Percentiles rank a stretch among this genome's conserved stretches.
These are phyloP conservation scores for Globisporangium emineosum DNA, from an alignment of 352 stramenopile genomes.

Conservation along the genomic window DNA sequence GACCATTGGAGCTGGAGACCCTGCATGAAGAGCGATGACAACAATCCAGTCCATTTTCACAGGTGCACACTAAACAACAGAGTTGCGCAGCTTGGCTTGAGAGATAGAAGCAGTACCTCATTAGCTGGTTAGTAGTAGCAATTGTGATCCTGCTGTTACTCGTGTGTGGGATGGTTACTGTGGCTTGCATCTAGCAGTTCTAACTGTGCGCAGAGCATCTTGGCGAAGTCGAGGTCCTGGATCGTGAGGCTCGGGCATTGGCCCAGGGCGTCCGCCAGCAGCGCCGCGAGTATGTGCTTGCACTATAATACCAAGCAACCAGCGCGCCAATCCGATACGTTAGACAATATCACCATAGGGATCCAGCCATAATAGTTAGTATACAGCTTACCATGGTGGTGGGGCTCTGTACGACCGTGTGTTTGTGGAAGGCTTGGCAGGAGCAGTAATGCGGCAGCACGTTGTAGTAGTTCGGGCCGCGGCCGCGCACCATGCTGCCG, in stretches of 20 bases:
- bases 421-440: slow-evolving; percentile 52
- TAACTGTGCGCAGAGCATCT: slow-evolving; percentile 53
- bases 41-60: background rate
- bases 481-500: slow-evolving; percentile 31
- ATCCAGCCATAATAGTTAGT: too few relatives aligned
- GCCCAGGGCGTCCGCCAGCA: slow-evolving; percentile 52
- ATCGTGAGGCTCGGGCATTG: slow-evolving; percentile 48
- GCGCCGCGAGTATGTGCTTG: slow-evolving; percentile 66
- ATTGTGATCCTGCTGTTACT: background rate
- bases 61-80: background rate
- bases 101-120: background rate
- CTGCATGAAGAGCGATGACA: background rate
- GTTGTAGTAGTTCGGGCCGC: slow-evolving; percentile 65
- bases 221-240: slow-evolving; percentile 51
- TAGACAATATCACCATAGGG: too few relatives aligned
- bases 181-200: background rate
- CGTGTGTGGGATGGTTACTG: background rate
- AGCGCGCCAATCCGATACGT: too few relatives aligned
- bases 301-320: slow-evolving; percentile 30
- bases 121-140: background rate
- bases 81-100: background rate
- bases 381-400: slow-evolving; percentile 45
- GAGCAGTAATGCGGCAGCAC: slow-evolving; percentile 70
- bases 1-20: background rate
- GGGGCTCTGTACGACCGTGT: slow-evolving; percentile 26